Base-by-base conservation (phyloP, 1,284 basidiomycete species). In the Austropuccinia psidii region DNA sequence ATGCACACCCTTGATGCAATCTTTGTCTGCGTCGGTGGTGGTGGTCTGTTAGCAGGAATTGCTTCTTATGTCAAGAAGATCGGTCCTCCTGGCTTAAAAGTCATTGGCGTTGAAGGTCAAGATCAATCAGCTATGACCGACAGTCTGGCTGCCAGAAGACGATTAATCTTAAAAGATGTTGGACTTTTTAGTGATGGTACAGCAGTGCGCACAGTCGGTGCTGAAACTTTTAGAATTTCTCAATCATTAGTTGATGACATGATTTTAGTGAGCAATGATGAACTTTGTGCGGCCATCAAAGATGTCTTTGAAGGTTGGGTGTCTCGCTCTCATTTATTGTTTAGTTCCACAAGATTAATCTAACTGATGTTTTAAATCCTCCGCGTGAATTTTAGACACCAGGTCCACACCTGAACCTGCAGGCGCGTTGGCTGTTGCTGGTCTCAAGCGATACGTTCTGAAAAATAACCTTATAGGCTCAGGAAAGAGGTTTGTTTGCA, bases 171-270 rank as follows among this genome's bases (percentile, higher is more conserved):
- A 73, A 82, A 85, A 33, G 96, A 99, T 80, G 94, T 97, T 1
- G 96, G 96, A 5, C 90, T 94, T 1, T 99, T 99, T 81, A 90
- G 90, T 74, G 96, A 99, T 80, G 96, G 96, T n/a, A 99, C 96
- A 0, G 96, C 96, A 0, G 96, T 98, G n/a, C 89, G 91, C 79
- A 86, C 95, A 58, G 93, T 98, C 0, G 96, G 96, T 11, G 90
- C 89, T 80, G 96, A 98, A 80, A 89, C 91, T 1, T 97, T 97
- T 83, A 86, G 96, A 75, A 86, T 99, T 75, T 98, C 94, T 82
- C 84, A 89, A 79, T 84, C 89, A 65, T 83, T 91, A 24, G 82
- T 97, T n/a, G 93, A 98, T 78, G 89, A 87, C 9, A 83, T 98
- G 39, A 87, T 94, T 50, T 86, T 90, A 77, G 91, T 90, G 24